Conservation (phyloP, 345 rosid species). For the Lepidium africanum region DNA sequence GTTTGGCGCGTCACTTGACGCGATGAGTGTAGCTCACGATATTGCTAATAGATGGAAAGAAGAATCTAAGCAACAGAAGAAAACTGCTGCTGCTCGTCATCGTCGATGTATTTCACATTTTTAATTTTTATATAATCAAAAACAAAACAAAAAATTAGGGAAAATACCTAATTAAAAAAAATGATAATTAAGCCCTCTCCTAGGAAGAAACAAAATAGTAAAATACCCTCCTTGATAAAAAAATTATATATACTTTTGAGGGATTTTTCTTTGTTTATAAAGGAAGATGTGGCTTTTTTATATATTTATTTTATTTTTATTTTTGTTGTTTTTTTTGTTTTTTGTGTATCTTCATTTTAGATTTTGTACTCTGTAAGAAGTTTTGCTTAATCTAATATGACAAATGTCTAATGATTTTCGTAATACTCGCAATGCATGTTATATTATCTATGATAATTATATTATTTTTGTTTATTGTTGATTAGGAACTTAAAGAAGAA, state of each 20-base stretch:
- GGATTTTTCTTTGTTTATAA: constrained; percentile 18
- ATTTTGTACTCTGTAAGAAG: constrained; percentile 27
- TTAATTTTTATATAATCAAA: background rate
- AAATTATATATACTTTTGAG: background rate
- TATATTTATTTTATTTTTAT: background rate
- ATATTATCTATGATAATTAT: background rate
- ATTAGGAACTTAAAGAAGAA: background rate
- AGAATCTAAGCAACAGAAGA: constrained; percentile 65
- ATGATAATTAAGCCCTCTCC: constrained; percentile 51
- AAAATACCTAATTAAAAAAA: background rate
- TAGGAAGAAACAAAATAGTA: background rate
- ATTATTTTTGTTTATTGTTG: background rate
- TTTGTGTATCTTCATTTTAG: constrained; percentile 6
- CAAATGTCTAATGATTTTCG: constrained; percentile 5
- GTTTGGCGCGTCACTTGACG: constrained; percentile 74
- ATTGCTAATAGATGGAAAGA: constrained; percentile 61
- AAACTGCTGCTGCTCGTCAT: constrained; percentile 49
- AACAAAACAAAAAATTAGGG: background rate
- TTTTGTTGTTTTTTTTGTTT: constrained; percentile 4
- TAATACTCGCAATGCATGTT: background rate
- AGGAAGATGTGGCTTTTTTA: constrained; percentile 54
- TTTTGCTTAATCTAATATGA: constrained; percentile 28
- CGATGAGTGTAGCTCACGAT: constrained; percentile 61
- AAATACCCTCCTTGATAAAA: constrained; percentile 1
- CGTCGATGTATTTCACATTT: constrained; percentile 82